Evolutionary conservation across 208 protist species (phyloP).

Genomic region (Porcisia hertigi): DNA sequence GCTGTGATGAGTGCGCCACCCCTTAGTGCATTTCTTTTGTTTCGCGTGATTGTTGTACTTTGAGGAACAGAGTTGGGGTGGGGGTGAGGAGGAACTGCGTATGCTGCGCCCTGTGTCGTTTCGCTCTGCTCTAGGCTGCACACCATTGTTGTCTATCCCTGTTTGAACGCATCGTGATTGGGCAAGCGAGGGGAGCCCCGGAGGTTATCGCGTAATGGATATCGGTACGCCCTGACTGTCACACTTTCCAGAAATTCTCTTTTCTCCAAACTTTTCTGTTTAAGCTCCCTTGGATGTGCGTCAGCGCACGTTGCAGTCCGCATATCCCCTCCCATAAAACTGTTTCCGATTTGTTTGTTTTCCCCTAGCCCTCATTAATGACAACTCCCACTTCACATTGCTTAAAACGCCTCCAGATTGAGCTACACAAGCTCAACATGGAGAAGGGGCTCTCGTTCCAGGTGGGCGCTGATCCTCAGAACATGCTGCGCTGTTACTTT

Average conservation of each 20-base stretch:
- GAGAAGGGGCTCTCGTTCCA: conserved; percentile 37
- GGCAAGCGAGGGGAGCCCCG: background rate
- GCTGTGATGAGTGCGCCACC: no score
- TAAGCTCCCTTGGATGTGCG: background rate
- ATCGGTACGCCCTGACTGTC: background rate
- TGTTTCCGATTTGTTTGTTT: background rate
- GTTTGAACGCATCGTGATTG: no score
- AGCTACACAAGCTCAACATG: conserved; percentile 42
- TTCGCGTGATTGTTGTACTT: no score
- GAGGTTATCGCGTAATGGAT: background rate
- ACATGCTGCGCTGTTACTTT: conserved; percentile 95
- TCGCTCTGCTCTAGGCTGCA: no score
- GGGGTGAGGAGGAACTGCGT: no score
- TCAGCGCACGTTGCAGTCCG: background rate
- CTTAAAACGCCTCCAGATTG: conserved; percentile 54
- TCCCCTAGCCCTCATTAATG: background rate
- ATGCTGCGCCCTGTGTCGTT: no score
- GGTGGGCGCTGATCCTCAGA: conserved; percentile 51
- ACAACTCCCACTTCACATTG: conserved; percentile 30
- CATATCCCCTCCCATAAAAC: background rate
- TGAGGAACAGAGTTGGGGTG: no score
- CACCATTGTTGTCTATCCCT: no score
- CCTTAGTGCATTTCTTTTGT: no score
- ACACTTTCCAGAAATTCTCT: background rate
- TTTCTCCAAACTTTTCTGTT: background rate